Evolutionary conservation across 2,329 filamentous ascomycete genomes (phyloP).

Genomic region (Colletotrichum cereale): DNA sequence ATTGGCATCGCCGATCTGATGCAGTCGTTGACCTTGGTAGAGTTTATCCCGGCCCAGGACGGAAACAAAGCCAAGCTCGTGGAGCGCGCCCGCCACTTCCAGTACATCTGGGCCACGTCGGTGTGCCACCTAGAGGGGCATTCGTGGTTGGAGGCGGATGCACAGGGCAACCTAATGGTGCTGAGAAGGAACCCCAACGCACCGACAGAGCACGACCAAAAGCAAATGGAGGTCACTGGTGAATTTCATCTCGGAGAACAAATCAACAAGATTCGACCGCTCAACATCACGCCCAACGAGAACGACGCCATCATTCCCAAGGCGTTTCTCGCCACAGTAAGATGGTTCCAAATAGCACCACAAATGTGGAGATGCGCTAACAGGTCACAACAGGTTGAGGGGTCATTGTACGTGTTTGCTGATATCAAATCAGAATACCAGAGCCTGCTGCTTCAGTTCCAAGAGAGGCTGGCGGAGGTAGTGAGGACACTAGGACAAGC

Average conservation of each 20-base stretch:
- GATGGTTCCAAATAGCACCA: constrained; percentile 49
- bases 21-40: constrained; percentile 87
- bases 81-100: constrained; percentile 84
- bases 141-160: constrained; percentile 85
- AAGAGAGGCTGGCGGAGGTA: constrained; percentile 75
- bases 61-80: constrained; percentile 72
- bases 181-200: constrained; percentile 80
- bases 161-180: constrained; percentile 88
- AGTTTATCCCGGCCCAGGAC: constrained; percentile 72
- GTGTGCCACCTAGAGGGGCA: constrained; percentile 79
- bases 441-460: constrained; percentile 86
- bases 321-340: constrained; percentile 90
- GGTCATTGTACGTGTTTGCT: constrained; percentile 90
- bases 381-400: constrained; percentile 78
- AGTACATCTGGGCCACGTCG: constrained; percentile 85
- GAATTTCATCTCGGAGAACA: constrained; percentile 92
- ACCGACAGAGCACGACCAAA: constrained; percentile 79
- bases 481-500: constrained; percentile 79
- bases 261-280: constrained; percentile 86
- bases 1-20: constrained; percentile 93
- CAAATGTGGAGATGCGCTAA: constrained; percentile 39
- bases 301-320: constrained; percentile 80
- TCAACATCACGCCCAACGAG: constrained; percentile 74
- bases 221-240: constrained; percentile 77
- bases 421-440: constrained; percentile 79